Base-by-base conservation (phyloP, 78 protist genomes). In the Speleostelium caveatum region DNA sequence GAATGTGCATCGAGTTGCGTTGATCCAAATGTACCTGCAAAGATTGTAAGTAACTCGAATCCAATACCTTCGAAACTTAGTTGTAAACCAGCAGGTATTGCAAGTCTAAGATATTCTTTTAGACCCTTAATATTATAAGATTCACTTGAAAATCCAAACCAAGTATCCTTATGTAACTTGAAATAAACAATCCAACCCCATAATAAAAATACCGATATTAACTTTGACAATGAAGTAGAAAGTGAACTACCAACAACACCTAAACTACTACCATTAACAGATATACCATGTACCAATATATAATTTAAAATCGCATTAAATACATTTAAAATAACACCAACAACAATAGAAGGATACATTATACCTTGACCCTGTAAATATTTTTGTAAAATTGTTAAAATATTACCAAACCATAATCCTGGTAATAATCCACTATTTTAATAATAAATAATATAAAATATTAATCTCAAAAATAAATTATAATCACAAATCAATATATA, bases 351-450 rank as follows among this genome's bases (percentile, higher is more conserved):
- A 49, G 91, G 79, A 28, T 67, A 21, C 91, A 83, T 83, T 10
- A 83, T 69, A 45, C 91, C 91, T 59, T 58, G 67, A 55, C 72
- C 91, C 45, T 83, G 91, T 19, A 83, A 33, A 59, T 83, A 83
- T 60, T 83, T 83, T 36, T 83, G 73, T 22, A 83, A 63, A 30
- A 83, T n/a, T n/a, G 72, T 55, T 24, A 83, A 66, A 16, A 42
- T 30, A 16, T 36, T 73, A 10, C 79, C 67, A 58, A 83, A 59
- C 38, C 53, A 83, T 53, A 83, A 71, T 22, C 91, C 91, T 60
- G 91, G 91, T 22, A 83, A 26, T 63, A 83, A 28, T n/a, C 79
- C 77, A 3, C 71, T 28, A 24, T 42, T 2, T 32, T 39, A 38
- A 36, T 61, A 12, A 49, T 16, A 65, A 24, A 65, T 65, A 24